These are phyloP conservation scores for Blastocystis sp. DNA, from an alignment of 352 stramenopile genomes.

Conservation along the genomic window DNA sequence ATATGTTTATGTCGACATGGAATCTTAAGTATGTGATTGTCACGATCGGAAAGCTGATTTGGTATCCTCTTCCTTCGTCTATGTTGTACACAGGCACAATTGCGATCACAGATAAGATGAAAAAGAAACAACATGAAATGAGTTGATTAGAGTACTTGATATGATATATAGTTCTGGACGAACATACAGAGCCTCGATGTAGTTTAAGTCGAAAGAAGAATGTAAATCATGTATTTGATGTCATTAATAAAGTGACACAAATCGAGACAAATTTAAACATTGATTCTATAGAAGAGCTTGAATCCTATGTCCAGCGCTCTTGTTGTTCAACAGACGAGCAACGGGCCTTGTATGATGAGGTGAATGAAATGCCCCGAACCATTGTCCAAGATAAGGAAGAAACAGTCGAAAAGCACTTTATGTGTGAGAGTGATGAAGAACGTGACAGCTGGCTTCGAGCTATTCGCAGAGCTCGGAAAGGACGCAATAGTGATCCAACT, in stretches of 20 bases:
- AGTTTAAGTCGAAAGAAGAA: constrained; percentile 9
- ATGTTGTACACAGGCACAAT: not conserved
- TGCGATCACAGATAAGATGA: constrained; percentile 50
- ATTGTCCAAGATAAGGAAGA: not conserved
- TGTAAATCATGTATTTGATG: constrained; percentile 31
- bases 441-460: constrained; percentile 48
- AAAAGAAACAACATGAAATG: not conserved
- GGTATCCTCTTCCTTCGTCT: not conserved
- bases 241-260: constrained; percentile 4
- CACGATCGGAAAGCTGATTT: constrained; percentile 66
- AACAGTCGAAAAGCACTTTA: constrained; percentile 58
- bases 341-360: not conserved
- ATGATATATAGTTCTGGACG: constrained; percentile 29
- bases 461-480: not conserved
- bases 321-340: not conserved
- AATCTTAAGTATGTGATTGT: constrained; percentile 42
- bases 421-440: constrained; percentile 44
- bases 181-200: constrained; percentile 45
- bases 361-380: not conserved
- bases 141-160: not conserved
- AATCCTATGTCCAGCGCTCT: not conserved
- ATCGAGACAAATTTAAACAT: not conserved
- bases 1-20: not conserved
- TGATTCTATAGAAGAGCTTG: not conserved
- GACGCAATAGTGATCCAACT: constrained; percentile 22